Base-by-base conservation (phyloP, 352 stramenopile genomes). In the Phytophthora europaea region DNA sequence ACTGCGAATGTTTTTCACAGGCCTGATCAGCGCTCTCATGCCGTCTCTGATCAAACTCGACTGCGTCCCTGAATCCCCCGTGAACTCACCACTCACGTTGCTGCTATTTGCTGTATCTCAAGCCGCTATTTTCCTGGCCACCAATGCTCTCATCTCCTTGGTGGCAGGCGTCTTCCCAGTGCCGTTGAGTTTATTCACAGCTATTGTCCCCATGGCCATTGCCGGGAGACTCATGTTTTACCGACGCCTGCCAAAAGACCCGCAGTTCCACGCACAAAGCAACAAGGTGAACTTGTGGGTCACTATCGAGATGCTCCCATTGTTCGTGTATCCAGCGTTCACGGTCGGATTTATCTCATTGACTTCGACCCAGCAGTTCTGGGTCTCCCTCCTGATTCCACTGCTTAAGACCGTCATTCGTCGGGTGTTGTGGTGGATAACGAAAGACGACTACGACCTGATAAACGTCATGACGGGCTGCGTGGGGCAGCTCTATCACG, bases 401-500 rank as follows among this genome's bases (percentile, higher is more conserved):
- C 47, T 58, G 3, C 13, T 87, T 13, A 75, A 77, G 28, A 53
- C 47, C 23, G 50, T 51, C 13, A 72, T 79, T 28, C 45, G 61
- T 4, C 72, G 66, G 13, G 53, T 74, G 23, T 43, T 77, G 28
- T 72, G 67, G 43, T 53, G 64, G 13, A 67, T 77, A 7, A 48
- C 69, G 1, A 72, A 67, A 12, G 33, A 70, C 8, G 55, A 80
- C 15, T 54, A 76, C 26, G 76, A 87, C 54, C 31, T 80, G 0
- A 72, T 67, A 0, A 54, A 34, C 3, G 73, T 76, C 36, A 66
- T 61, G 38, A 68, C 36, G 9, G 50, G 28, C 34, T 72, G 67
- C 2, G 72, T 74, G 9, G 51, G 63, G 2, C 76, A 84, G 28
- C 47, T 82, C 6, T 81, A 84, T 45, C 79, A 86, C 66, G 61